phyloP scores from a whole-genome alignment of 108 stramenopile species.

The Tribonema minus region DNA sequence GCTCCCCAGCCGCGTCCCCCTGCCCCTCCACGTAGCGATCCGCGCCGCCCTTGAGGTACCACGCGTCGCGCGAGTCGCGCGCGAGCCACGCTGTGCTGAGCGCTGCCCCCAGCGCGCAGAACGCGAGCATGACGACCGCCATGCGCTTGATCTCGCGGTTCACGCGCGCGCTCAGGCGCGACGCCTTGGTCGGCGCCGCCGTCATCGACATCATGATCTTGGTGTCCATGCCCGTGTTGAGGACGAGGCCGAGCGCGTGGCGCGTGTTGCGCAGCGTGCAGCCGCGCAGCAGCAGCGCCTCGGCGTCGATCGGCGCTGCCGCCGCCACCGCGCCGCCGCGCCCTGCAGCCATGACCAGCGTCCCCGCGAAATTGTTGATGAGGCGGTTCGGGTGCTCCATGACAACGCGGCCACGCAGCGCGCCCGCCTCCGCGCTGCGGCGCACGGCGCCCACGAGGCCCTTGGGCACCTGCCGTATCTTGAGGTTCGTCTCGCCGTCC shows the following conservation, averaged over 20 bases:
- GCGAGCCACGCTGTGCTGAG: conserved; percentile 20
- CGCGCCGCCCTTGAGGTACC: too few relatives aligned
- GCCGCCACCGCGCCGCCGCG: neutral
- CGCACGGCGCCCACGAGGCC: neutral
- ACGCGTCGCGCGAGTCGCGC: neutral
- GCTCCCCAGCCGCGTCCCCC: neutral
- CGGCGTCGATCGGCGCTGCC: conserved; percentile 10
- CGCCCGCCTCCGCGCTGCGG: neutral
- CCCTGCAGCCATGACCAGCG: neutral
- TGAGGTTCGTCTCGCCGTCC: conserved; percentile 58
- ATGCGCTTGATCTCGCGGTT: conserved; percentile 48
- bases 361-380: conserved; percentile 47
- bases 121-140: conserved; percentile 28
- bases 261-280: conserved; percentile 57
- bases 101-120: conserved; percentile 51
- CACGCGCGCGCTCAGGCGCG: conserved; percentile 19
- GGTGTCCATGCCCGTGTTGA: conserved; percentile 60
- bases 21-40: conserved; percentile 11
- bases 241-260: conserved; percentile 48
- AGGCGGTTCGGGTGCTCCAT: conserved; percentile 53
- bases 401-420: neutral
- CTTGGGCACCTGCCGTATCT: conserved; percentile 50
- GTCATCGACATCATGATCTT: conserved; percentile 56
- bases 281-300: conserved; percentile 56
- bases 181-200: conserved; percentile 20